Evolutionary conservation across 768 basidiomycete species (phyloP).

Genomic region (Porpolomopsis calyptriformis): DNA sequence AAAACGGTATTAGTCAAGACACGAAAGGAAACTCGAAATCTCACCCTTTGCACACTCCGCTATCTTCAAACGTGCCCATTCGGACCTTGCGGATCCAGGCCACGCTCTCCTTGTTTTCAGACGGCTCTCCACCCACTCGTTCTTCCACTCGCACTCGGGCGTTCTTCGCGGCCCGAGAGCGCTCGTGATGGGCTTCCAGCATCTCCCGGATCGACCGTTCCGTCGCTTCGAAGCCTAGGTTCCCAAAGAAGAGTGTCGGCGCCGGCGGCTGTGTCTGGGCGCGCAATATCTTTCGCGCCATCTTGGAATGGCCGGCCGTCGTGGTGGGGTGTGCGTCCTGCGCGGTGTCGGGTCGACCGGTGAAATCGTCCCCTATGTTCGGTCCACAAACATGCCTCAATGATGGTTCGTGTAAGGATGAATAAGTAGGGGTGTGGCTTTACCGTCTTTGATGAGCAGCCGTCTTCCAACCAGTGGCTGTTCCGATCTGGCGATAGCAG

Average conservation of each 20-base stretch:
- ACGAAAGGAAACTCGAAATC: constrained; percentile 13
- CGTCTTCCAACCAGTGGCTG: constrained; percentile 72
- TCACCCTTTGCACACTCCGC: constrained; percentile 91
- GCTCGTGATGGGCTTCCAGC: constrained; percentile 57
- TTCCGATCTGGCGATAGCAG: constrained; percentile 77
- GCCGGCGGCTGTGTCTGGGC: constrained; percentile 75
- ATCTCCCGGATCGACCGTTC: constrained; percentile 63
- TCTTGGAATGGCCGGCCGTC: constrained; percentile 43
- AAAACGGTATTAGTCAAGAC: background rate
- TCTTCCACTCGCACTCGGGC: constrained; percentile 22
- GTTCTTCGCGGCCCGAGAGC: constrained; percentile 16
- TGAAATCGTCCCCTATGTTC: constrained; percentile 57
- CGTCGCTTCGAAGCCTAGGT: constrained; percentile 85
- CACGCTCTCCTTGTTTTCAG: constrained; percentile 24
- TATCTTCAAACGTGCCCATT: constrained; percentile 94
- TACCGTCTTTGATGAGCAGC: constrained; percentile 89
- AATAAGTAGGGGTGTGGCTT: constrained; percentile 18
- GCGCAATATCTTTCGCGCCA: constrained; percentile 66
- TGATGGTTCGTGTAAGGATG: background rate
- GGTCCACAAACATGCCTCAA: constrained; percentile 3
- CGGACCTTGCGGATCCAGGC: constrained; percentile 72
- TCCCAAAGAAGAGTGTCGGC: constrained; percentile 85
- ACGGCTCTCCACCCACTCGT: constrained; percentile 20
- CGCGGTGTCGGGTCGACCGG: constrained; percentile 46
- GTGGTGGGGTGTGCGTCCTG: constrained; percentile 14